These are phyloP conservation scores for Beta lomatogona DNA, from an alignment of 179 eudicot species.

Conservation along the genomic window DNA sequence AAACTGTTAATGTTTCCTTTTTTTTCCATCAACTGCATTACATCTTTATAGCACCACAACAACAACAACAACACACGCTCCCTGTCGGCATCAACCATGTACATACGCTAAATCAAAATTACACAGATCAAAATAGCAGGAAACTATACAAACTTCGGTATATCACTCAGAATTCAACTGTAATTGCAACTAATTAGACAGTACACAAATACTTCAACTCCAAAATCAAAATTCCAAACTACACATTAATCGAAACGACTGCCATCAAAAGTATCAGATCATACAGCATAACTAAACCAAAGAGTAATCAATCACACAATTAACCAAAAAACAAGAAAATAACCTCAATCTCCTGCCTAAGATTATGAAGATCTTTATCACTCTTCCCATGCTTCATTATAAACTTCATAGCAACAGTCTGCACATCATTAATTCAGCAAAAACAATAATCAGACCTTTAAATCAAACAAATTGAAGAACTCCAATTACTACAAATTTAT, in stretches of 20 bases:
- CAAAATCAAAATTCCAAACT: not conserved
- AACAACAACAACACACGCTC: not conserved
- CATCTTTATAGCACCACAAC: not conserved
- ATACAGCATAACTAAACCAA: too few relatives aligned
- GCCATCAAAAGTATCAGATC: not conserved
- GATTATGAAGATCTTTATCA: constrained; percentile 89
- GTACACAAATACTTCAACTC: not conserved
- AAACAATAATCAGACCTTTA: not conserved
- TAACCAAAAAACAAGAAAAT: not conserved
- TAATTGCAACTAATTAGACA: not conserved
- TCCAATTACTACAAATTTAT: too few relatives aligned
- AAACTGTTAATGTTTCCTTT: not conserved
- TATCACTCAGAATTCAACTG: not conserved
- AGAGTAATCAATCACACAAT: not conserved
- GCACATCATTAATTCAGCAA: constrained; percentile 5
- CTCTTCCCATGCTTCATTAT: constrained; percentile 94
- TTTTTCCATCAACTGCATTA: not conserved
- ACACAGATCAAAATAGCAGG: too few relatives aligned
- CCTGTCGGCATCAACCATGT: not conserved
- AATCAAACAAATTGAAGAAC: not conserved
- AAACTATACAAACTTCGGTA: not conserved
- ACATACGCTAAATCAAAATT: not conserved
- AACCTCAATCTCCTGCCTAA: constrained; percentile 98
- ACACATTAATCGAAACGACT: not conserved
- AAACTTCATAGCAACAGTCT: constrained; percentile 99